Evolutionary conservation across 345 rosid species (phyloP).

Genomic region (Excoecaria cochinchinensis): DNA sequence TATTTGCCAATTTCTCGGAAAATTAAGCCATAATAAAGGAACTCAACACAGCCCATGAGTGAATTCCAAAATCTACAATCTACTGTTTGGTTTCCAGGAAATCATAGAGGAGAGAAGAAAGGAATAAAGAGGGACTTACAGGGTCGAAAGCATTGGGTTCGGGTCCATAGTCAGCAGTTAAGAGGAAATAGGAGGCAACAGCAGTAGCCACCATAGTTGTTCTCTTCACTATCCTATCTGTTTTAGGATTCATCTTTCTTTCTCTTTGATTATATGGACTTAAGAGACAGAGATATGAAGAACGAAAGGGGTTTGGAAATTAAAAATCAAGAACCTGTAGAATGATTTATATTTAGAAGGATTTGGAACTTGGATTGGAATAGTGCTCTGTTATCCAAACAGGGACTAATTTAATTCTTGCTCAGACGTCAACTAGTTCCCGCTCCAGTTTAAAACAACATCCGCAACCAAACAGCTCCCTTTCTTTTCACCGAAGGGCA

Average conservation of each 20-base stretch:
- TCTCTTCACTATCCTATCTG: conserved; percentile 75
- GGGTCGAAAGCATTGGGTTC: conserved; percentile 82
- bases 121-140: conserved; percentile 30
- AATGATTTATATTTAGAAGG: neutral
- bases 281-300: too few relatives aligned
- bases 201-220: conserved; percentile 82
- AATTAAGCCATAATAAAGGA: neutral
- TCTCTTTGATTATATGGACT: neutral
- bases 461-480: conserved; percentile 1
- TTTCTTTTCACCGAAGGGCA: neutral
- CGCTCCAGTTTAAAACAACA: neutral
- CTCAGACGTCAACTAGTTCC: too few relatives aligned
- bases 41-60: neutral
- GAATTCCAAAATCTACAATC: neutral
- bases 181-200: conserved; percentile 74
- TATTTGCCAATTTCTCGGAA: neutral
- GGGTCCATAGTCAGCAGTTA: conserved; percentile 92
- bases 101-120: neutral
- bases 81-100: neutral
- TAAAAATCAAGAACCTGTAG: neutral
- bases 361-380: neutral
- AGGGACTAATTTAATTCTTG: neutral
- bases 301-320: too few relatives aligned
- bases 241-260: conserved; percentile 47
- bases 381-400: neutral